phyloP scores from a whole-genome alignment of 148 eudicot species.

The Drosera capensis region DNA sequence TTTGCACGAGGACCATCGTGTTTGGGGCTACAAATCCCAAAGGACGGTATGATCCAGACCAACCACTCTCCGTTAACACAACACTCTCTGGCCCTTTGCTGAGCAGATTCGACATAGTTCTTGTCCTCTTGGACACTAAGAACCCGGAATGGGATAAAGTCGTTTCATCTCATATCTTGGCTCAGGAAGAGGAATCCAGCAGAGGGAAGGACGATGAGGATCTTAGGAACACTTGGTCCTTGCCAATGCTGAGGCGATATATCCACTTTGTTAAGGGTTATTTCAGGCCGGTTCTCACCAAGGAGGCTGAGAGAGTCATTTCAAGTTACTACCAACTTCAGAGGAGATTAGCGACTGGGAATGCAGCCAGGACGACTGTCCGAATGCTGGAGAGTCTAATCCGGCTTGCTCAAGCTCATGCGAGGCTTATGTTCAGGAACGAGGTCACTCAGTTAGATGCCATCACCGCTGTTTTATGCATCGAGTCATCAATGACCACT shows the following conservation, averaged over 20 bases:
- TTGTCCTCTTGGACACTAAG: slow-evolving; percentile 80
- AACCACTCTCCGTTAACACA: slow-evolving; percentile 81
- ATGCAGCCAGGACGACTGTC: slow-evolving; percentile 92
- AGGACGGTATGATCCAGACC: slow-evolving; percentile 91
- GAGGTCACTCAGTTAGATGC: slow-evolving; percentile 82
- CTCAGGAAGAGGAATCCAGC: slow-evolving; percentile 41
- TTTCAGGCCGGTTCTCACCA: slow-evolving; percentile 71
- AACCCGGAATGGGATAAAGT: slow-evolving; percentile 98
- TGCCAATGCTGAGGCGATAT: slow-evolving; percentile 73
- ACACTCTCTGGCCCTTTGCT: slow-evolving; percentile 93
- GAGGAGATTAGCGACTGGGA: slow-evolving; percentile 66
- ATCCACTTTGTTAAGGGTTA: slow-evolving; percentile 66
- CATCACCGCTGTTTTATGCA: slow-evolving; percentile 78
- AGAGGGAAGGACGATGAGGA: slow-evolving; percentile 36
- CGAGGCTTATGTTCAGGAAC: slow-evolving; percentile 87
- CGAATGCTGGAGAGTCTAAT: slow-evolving; percentile 94
- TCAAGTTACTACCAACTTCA: slow-evolving; percentile 87
- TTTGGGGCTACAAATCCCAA: slow-evolving; percentile 99
- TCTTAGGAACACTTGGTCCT: slow-evolving; percentile 49
- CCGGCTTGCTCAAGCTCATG: slow-evolving; percentile 95
- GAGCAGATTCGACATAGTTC: slow-evolving; percentile 92
- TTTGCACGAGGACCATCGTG: slow-evolving; percentile 74
- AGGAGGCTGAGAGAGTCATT: slow-evolving; percentile 82
- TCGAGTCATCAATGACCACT: slow-evolving; percentile 98
- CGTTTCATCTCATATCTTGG: slow-evolving; percentile 91